Conservation (phyloP, 75 land plant genomes). For the Chamaecyparis obtusa region DNA sequence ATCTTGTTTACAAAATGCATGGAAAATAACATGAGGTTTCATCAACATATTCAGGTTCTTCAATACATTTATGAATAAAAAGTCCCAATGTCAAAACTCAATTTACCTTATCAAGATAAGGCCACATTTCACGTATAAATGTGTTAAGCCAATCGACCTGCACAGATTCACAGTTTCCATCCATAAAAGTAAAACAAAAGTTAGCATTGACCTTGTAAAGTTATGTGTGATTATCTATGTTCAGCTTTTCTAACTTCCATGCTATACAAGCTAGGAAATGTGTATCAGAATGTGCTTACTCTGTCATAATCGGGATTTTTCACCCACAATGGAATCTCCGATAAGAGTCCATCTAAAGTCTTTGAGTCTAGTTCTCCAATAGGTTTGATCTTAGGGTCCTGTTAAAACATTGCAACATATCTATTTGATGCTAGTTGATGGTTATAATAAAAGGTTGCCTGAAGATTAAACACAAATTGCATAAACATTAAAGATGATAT, state of each 20-base stretch:
- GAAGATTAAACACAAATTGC: not conserved
- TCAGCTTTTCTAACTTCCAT: not conserved
- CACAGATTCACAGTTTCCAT: conserved; percentile 8
- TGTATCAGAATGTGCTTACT: conserved; percentile 29
- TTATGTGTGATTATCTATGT: not conserved
- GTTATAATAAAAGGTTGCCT: not conserved
- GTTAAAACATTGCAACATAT: conserved; percentile 14
- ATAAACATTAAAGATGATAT: not conserved
- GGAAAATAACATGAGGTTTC: not conserved
- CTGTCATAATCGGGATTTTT: conserved; percentile 91
- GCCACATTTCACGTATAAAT: conserved; percentile 78
- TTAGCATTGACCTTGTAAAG: not conserved
- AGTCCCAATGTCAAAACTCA: not conserved
- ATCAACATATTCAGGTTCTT: not conserved
- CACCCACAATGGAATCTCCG: conserved; percentile 89
- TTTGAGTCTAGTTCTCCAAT: conserved; percentile 69
- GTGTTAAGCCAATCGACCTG: conserved; percentile 94
- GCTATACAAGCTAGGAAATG: not conserved
- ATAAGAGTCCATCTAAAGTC: conserved; percentile 62
- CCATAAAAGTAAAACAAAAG: not conserved
- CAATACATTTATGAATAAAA: not conserved
- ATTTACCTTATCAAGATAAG: conserved; percentile 84
- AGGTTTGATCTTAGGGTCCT: conserved; percentile 77
- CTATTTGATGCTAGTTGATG: not conserved
- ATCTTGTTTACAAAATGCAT: not conserved